Evolutionary conservation across 1,139 yeast species (phyloP).

Genomic region (Protomyces lactucae-debilis): DNA sequence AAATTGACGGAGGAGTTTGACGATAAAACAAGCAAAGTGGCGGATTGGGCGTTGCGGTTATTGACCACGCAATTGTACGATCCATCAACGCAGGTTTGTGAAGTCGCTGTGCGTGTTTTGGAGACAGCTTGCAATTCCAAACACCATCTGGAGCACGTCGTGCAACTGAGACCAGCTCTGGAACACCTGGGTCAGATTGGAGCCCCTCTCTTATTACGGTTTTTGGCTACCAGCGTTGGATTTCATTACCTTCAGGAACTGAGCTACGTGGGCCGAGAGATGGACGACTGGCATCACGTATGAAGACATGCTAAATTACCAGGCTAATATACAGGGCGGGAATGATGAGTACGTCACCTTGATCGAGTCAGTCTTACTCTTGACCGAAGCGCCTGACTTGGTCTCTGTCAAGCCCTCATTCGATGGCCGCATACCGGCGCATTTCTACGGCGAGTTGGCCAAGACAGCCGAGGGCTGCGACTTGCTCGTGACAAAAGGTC

Average conservation of each 20-base stretch:
- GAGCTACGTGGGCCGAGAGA: slow-evolving; percentile 53
- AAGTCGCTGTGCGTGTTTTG: slow-evolving; percentile 52
- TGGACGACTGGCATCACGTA: slow-evolving; percentile 55
- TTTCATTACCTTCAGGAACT: slow-evolving; percentile 50
- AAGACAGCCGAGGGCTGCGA: slow-evolving; percentile 75
- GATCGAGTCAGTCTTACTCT: slow-evolving; percentile 43
- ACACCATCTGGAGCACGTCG: slow-evolving; percentile 45
- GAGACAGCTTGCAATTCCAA: slow-evolving; percentile 46
- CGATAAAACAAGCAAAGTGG: slow-evolving; percentile 33
- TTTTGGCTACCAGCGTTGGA: slow-evolving; percentile 55
- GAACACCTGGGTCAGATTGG: slow-evolving; percentile 47
- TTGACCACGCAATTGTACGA: slow-evolving; percentile 71
- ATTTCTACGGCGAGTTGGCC: slow-evolving; percentile 74
- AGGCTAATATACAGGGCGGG: slow-evolving; percentile 37
- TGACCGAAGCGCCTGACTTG: background rate
- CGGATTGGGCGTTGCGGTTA: slow-evolving; percentile 46
- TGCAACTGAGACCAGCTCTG: slow-evolving; percentile 46
- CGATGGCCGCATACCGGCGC: slow-evolving; percentile 46
- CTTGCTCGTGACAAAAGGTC: slow-evolving; percentile 47
- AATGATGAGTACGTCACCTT: slow-evolving; percentile 51
- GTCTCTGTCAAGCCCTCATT: background rate
- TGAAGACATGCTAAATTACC: background rate
- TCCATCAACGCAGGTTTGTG: slow-evolving; percentile 53
- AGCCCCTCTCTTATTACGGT: slow-evolving; percentile 49
- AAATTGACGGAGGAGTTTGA: slow-evolving; percentile 38